Base-by-base conservation (phyloP, 306 rosid species). In the Comarum palustre region DNA sequence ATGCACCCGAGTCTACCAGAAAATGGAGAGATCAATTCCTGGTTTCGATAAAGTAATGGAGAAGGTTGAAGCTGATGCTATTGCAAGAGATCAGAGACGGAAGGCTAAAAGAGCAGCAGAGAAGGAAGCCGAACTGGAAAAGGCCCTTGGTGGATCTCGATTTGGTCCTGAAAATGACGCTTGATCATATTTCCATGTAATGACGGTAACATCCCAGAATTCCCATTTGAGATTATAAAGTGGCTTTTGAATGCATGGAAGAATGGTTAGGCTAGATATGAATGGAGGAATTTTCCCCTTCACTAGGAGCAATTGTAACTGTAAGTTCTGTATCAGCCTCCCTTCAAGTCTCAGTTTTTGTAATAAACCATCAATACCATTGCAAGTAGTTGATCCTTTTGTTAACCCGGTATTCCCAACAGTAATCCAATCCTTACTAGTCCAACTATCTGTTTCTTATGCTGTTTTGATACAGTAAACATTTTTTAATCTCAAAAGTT, bases 41-140 rank as follows among this genome's bases (percentile, higher is more conserved):
- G 98, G 96, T 67, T 94, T 86, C 52, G 63, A 61, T 61, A 74
- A 68, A 34, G 46, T 89, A 77, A 16, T 36, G 80, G 50, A 82
- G 39, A 85, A 86, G 69, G 73, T 81, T 16, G 1, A 5, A 48
- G 58, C 78, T 0, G 86, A 84, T 72, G 61, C 27, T 19, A 0
- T 0, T 6, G 64, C 76, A 0, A 84, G 92, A 73, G 10, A 45
- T 2, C 38, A 42, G 22, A 79, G 38, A 77, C 68, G 78, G 51
- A 58, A 19, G 77, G 63, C 73, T 73, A 72, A 73, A 80, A 81
- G 71, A 73, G 66, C 63, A 55, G 81, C 83, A 17, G 14, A 65
- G 65, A 78, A 68, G 74, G 77, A 72, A 80, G 84, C 66, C 1
- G 75, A 73, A 76, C 34, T 15, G 51, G 67, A 39, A 74, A 55